Evolutionary conservation across 2,329 filamentous ascomycete genomes (phyloP), one percentile per base, ranked within the genome.

Genomic region (Trichoderma lentiforme): DNA sequence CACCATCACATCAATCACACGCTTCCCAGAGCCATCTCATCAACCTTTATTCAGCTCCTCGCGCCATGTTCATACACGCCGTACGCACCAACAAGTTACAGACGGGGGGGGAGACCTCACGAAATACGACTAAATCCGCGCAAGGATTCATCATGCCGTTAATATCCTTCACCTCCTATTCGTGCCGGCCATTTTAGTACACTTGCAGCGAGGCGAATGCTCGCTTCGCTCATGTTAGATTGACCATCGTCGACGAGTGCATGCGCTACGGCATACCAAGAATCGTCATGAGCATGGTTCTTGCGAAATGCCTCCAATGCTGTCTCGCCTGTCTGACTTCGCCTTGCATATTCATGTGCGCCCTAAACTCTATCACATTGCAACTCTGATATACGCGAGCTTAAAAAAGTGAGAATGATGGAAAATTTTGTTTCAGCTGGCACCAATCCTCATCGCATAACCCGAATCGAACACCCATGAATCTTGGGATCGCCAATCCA

Each of bases 1-100:
- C 21, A 53, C 66, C 66, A 62, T 69, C 66, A 61, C 66, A 69
- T 69, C 66, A 24, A 69, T 69, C 66, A 69, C 66, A 69, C 66
- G 39, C 56, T 69, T 69, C 15, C 36, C 21, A 26, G 30, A 69
- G 43, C 66, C 66, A 69, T 69, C 66, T 61, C 56, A 36, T 69
- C 14, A 69, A 69, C 56, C n/a, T 69, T 69, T 58, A 53, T 69
- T 61, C 39, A 69, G 66, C 66, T 69, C 36, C 18, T 69, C 39
- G 66, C 66, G 56, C 51, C 66, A 61, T 69, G 32, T 51, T 39
- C 66, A 58, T 36, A n/a, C 56, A 18, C 24, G 15, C 56, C 58
- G 36, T 26, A 26, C 63, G 21, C 32, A 28, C 51, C 30, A 30
- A 53, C 43, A 26, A 57, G 53, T 43, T 39, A 43, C 60, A 6